Percentiles rank a stretch among this genome's conserved stretches.
Evolutionary conservation across 1,139 yeast genomes (phyloP).

Genomic region (Suhomyces bokatorum): DNA sequence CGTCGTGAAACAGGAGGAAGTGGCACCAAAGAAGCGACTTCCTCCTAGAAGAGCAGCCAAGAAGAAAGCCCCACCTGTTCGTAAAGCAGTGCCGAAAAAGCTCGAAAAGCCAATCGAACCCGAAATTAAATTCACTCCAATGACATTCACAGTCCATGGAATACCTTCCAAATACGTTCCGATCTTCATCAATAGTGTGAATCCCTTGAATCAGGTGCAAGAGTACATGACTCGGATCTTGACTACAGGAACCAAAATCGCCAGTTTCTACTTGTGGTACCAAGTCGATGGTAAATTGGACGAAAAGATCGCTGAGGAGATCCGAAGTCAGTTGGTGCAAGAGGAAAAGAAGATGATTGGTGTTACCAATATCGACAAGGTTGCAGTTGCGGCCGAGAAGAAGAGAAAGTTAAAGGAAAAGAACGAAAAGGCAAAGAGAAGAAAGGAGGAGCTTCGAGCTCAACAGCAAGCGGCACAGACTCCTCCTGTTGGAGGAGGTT

Average conservation of each 20-base stretch:
- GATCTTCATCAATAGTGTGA: conserved; percentile 68
- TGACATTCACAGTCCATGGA: conserved; percentile 62
- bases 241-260: conserved; percentile 58
- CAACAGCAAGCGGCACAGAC: neutral
- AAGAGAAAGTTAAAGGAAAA: conserved; percentile 38
- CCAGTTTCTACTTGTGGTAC: conserved; percentile 75
- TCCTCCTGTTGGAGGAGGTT: neutral
- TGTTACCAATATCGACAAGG: conserved; percentile 10
- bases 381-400: conserved; percentile 23
- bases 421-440: conserved; percentile 16
- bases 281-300: conserved; percentile 80
- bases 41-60: conserved; percentile 24
- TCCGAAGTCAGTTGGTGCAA: conserved; percentile 39
- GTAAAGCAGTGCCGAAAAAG: conserved; percentile 21
- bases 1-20: conserved; percentile 4
- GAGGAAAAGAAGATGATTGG: conserved; percentile 50
- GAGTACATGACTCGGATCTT: conserved; percentile 62
- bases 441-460: conserved; percentile 3
- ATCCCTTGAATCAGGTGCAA: conserved; percentile 55
- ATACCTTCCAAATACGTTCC: conserved; percentile 69
- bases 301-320: conserved; percentile 52
- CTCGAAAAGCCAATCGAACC: conserved; percentile 39
- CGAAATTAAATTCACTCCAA: conserved; percentile 52
- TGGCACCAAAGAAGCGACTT: conserved; percentile 18
- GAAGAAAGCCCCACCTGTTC: conserved; percentile 27